Evolutionary conservation across 495 filamentous ascomycete genomes (phyloP).

Genomic region (Pyrenopolyporus hunteri): DNA sequence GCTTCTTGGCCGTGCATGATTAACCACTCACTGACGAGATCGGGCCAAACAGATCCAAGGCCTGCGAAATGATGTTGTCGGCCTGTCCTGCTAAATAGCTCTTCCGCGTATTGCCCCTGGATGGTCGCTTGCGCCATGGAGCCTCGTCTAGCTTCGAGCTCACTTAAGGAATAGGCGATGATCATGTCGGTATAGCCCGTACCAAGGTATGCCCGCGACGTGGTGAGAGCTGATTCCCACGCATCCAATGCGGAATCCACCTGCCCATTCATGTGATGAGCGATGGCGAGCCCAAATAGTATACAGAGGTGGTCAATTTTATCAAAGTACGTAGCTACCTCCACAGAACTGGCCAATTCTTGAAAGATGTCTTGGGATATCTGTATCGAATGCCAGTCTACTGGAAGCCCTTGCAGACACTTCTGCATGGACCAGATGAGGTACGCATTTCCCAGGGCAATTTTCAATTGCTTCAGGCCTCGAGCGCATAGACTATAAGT

Average conservation of each 20-base stretch:
- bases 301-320: neutral
- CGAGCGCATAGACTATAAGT: neutral
- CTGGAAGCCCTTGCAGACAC: neutral
- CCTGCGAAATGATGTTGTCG: slow-evolving; percentile 21
- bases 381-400: slow-evolving; percentile 6
- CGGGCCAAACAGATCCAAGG: slow-evolving; percentile 17
- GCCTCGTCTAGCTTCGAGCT: slow-evolving; percentile 4
- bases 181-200: slow-evolving; percentile 10
- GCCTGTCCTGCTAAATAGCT: slow-evolving; percentile 9
- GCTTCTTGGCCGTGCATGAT: neutral
- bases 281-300: neutral
- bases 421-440: slow-evolving; percentile 1
- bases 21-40: slow-evolving; percentile 8
- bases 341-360: neutral
- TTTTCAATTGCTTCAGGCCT: neutral
- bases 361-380: slow-evolving; percentile 1
- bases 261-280: neutral
- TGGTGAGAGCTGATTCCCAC: slow-evolving; percentile 1
- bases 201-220: neutral
- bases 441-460: slow-evolving; percentile 10
- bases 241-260: neutral
- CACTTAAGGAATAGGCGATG: slow-evolving; percentile 8
- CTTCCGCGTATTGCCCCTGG: neutral
- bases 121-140: neutral
- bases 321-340: neutral